Base-by-base conservation (phyloP, 352 stramenopile species). In the Phytophthora podocarpi region DNA sequence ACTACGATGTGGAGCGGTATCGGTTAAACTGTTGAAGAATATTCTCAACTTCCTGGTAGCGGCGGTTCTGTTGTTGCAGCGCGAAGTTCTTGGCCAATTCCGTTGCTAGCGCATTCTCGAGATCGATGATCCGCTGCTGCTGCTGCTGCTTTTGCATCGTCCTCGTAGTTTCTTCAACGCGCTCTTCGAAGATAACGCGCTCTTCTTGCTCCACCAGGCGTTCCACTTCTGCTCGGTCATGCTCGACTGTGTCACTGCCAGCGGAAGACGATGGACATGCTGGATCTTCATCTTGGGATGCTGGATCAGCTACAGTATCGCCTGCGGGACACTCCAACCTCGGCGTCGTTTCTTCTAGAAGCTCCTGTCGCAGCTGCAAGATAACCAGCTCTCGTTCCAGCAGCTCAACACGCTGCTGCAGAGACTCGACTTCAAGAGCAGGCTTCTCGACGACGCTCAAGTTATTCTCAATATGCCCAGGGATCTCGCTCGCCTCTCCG, bases 391-490 rank as follows among this genome's bases (percentile, higher is more conserved):
- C 58, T 34, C 23, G 50, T 35, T 74, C 60, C 16, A 74, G 28
- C n/a, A 56, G 21, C 23, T 64, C 60, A n/a, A 74, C 51, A 26
- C 66, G 66, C 36, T 42, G 27, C 28, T 47, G 36, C 9, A 72
- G 30, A 58, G 34, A 40, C 5, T 53, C 45, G 7, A 53, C 23
- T 26, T 54, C 50, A 28, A 26, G 4, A 30, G 20, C 47, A 34
- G 28, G 11, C 16, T 50, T 36, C 11, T 49, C 21, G 4, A 32
- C 15, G 3, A 31, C 18, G 28, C 35, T 56, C n/a, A 16, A 45
- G 46, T 11, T 37, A 3, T 20, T 24, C 10, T 62, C 47, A 34
- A 37, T 4, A 21, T 32, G 47, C 26, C 39, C 34, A 13, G 32
- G 16, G 28, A 37, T 18, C 20, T 58, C 27, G 6, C 5, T 41